Evolutionary conservation across 2,329 filamentous ascomycete genomes (phyloP).

Genomic region (Penicillium sp.): DNA sequence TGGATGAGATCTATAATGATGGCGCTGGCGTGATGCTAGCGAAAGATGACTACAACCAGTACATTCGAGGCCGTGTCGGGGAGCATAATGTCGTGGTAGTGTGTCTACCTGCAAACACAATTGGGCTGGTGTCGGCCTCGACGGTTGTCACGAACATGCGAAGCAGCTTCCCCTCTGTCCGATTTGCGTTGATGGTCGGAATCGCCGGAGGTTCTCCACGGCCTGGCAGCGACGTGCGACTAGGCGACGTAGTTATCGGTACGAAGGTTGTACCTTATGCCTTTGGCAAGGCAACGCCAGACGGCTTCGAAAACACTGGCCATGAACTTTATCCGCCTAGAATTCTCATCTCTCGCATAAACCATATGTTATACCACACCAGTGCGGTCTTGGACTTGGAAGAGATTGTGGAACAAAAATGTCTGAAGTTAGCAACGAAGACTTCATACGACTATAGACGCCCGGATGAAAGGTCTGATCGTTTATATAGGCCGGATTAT

Average conservation of each 20-base stretch:
- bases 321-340: not conserved
- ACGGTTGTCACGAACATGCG: not conserved
- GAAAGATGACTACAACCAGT: not conserved
- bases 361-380: not conserved
- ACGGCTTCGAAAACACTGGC: not conserved
- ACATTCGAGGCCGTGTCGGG: not conserved
- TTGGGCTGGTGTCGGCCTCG: not conserved
- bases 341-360: not conserved
- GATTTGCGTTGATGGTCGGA: constrained; percentile 20
- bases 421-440: not conserved
- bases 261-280: constrained; percentile 1
- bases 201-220: constrained; percentile 20
- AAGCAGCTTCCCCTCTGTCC: constrained; percentile 18
- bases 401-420: not conserved
- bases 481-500: not conserved
- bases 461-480: not conserved
- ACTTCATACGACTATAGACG: not conserved
- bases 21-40: not conserved
- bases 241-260: constrained; percentile 24
- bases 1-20: not conserved
- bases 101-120: not conserved
- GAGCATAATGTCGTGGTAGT: not conserved
- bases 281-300: not conserved
- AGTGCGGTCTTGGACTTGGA: not conserved
- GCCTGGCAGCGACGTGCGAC: constrained; percentile 15